Percentiles rank a stretch among this genome's conserved stretches.
Evolutionary conservation across 139 green algal species (phyloP).

Genomic region (Chlorella sp.): DNA sequence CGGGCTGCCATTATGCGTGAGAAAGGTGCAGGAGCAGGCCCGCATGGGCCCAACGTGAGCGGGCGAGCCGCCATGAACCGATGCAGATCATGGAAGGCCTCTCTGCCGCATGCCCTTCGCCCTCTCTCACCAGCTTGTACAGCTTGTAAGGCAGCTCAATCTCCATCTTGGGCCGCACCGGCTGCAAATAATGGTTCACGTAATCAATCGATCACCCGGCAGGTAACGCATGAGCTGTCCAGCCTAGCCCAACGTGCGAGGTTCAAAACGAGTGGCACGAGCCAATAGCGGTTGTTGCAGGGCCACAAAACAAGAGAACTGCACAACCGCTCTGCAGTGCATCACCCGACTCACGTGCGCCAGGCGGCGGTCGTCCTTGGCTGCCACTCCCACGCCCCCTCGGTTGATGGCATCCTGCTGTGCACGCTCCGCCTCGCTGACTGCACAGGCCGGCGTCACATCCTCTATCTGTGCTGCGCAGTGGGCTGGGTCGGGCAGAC

Average conservation of each 20-base stretch:
- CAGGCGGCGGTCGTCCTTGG: conserved; percentile 16
- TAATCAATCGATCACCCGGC: too few species aligned
- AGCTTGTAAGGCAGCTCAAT: conserved; percentile 73
- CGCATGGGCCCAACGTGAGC: too few species aligned
- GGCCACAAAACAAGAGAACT: neutral
- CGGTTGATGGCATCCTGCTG: conserved; percentile 25
- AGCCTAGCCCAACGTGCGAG: too few species aligned
- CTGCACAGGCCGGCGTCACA: conserved; percentile 17
- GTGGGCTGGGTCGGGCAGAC: neutral
- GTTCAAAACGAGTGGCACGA: too few species aligned
- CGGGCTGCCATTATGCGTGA: too few species aligned
- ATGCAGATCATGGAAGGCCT: too few species aligned
- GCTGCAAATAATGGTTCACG: neutral
- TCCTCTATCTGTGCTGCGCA: conserved; percentile 16
- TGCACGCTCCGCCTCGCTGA: conserved; percentile 25
- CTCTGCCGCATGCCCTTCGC: too few species aligned
- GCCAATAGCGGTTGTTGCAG: too few species aligned
- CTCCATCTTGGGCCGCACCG: conserved; percentile 54
- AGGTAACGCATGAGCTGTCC: neutral
- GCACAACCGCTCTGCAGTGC: too few species aligned
- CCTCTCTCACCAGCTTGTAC: conserved; percentile 67
- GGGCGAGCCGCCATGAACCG: too few species aligned
- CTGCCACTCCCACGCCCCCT: neutral
- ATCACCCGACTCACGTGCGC: conserved; percentile 1
- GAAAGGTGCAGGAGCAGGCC: too few species aligned